A percentile compares a stretch with the other conserved stretches of the same genome.
Evolutionary conservation across 192 early-diverging fungal genomes (phyloP).

Genomic region (Polychytrium aggregatum): DNA sequence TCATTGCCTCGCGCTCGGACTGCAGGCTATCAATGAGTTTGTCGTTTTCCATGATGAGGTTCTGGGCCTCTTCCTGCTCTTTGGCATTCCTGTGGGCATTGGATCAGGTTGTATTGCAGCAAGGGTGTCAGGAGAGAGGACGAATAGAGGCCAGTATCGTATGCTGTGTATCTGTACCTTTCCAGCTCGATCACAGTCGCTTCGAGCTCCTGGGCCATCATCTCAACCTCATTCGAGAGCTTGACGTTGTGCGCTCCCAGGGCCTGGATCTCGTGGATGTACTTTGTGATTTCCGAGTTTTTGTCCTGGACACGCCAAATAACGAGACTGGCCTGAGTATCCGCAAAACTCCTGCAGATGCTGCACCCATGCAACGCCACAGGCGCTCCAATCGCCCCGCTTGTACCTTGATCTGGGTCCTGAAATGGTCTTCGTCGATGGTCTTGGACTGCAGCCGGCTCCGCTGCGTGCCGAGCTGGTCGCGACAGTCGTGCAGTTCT

Average conservation of each 20-base stretch:
- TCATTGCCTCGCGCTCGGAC: slow-evolving; percentile 27
- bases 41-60: slow-evolving; percentile 17
- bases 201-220: slow-evolving; percentile 33
- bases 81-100: slow-evolving; percentile 16
- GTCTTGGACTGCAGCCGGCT: slow-evolving; percentile 25
- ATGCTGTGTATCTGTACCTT: slow-evolving; percentile 10
- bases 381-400: no score
- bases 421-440: slow-evolving; percentile 32
- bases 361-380: no score
- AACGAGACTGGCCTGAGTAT: no score
- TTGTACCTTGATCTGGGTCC: slow-evolving; percentile 21
- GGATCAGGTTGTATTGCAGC: not conserved
- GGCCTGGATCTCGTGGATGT: slow-evolving; percentile 29
- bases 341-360: no score
- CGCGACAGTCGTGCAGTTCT: slow-evolving; percentile 28
- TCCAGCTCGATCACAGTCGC: slow-evolving; percentile 40
- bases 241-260: slow-evolving; percentile 27
- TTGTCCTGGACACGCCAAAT: slow-evolving; percentile 40
- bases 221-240: slow-evolving; percentile 25
- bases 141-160: not conserved
- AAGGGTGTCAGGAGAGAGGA: not conserved
- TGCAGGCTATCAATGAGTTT: slow-evolving; percentile 27
- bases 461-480: slow-evolving; percentile 27
- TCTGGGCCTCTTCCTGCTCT: slow-evolving; percentile 17
- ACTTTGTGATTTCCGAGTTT: slow-evolving; percentile 33